These are phyloP conservation scores for Fraxinus pennsylvanica DNA, from an alignment of 257 asterid genomes.

Conservation along the genomic window DNA sequence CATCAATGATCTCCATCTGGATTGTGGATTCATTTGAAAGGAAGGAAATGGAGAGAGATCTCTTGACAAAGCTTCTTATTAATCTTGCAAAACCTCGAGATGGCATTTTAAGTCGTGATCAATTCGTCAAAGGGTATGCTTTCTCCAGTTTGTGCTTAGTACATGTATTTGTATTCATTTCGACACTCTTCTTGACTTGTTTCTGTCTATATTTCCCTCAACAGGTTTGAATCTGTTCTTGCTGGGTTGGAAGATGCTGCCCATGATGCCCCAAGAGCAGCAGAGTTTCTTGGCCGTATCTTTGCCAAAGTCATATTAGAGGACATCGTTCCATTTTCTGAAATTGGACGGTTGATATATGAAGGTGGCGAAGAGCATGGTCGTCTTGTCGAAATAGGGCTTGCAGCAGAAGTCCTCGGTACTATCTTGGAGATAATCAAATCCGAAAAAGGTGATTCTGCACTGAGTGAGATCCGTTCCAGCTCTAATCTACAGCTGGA, in stretches of 20 bases:
- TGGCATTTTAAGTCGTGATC: slow-evolving; percentile 55
- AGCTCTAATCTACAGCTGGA: slow-evolving; percentile 48
- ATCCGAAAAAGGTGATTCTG: slow-evolving; percentile 59
- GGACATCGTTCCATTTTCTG: slow-evolving; percentile 46
- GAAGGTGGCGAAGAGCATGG: slow-evolving; percentile 67
- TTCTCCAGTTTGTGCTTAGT: background rate
- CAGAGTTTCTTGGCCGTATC: slow-evolving; percentile 55
- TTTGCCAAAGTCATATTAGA: slow-evolving; percentile 48
- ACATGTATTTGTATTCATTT: background rate
- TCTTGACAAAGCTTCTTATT: slow-evolving; percentile 69
- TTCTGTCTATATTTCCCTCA: slow-evolving; percentile 3
- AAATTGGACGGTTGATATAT: slow-evolving; percentile 42
- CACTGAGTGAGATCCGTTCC: slow-evolving; percentile 48
- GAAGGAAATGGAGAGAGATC: slow-evolving; percentile 76
- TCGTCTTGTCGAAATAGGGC: slow-evolving; percentile 52
- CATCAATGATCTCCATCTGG: slow-evolving; percentile 86
- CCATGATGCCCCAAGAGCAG: slow-evolving; percentile 71
- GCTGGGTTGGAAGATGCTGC: slow-evolving; percentile 63
- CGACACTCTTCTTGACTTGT: slow-evolving; percentile 16
- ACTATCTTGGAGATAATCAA: slow-evolving; percentile 45
- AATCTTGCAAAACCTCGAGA: slow-evolving; percentile 57
- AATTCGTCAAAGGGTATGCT: slow-evolving; percentile 74
- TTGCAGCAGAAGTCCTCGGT: slow-evolving; percentile 61
- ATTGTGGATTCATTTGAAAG: slow-evolving; percentile 83
- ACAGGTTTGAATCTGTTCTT: slow-evolving; percentile 66